Percentiles rank a stretch among this genome's conserved stretches.
phyloP scores from a whole-genome alignment of 352 stramenopile genomes.

The Pythium chondricola region DNA sequence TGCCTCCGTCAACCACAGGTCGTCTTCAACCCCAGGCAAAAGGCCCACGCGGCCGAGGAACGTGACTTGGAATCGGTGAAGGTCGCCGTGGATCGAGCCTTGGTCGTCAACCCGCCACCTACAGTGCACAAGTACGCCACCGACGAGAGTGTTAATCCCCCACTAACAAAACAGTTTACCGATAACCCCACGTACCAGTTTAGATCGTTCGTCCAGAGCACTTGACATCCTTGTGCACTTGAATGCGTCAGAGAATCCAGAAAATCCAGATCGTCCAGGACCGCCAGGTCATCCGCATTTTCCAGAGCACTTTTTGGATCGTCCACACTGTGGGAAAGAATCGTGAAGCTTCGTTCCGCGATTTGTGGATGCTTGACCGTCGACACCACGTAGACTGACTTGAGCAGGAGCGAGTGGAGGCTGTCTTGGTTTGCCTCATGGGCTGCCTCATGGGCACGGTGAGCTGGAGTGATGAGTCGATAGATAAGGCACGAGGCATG shows the following conservation, averaged over 20 bases:
- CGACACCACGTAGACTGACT: slow-evolving; percentile 12
- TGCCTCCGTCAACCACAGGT: slow-evolving; percentile 13
- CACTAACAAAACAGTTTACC: too few species aligned
- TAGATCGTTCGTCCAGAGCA: slow-evolving; percentile 12
- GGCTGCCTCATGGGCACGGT: too few species aligned
- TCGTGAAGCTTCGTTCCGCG: not conserved
- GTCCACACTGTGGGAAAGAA: slow-evolving; percentile 8
- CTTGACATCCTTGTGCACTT: not conserved
- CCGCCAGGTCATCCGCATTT: too few species aligned
- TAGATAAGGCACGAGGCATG: slow-evolving; percentile 5
- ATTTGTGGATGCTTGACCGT: not conserved
- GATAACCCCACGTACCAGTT: too few species aligned
- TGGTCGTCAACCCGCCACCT: slow-evolving; percentile 13
- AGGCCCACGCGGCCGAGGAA: slow-evolving; percentile 3
- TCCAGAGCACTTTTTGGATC: slow-evolving; percentile 3
- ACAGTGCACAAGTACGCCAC: not conserved
- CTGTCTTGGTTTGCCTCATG: too few species aligned
- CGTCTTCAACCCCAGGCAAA: slow-evolving; percentile 6
- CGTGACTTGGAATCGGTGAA: slow-evolving; percentile 3
- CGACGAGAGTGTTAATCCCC: not conserved
- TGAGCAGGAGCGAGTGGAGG: not conserved
- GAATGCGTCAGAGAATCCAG: slow-evolving; percentile 1
- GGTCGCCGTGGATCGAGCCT: not conserved
- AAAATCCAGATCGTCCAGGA: not conserved
- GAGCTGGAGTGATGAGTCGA: not conserved